Evolutionary conservation across 768 basidiomycete species (phyloP).

Genomic region (Hysterangium stoloniferum): DNA sequence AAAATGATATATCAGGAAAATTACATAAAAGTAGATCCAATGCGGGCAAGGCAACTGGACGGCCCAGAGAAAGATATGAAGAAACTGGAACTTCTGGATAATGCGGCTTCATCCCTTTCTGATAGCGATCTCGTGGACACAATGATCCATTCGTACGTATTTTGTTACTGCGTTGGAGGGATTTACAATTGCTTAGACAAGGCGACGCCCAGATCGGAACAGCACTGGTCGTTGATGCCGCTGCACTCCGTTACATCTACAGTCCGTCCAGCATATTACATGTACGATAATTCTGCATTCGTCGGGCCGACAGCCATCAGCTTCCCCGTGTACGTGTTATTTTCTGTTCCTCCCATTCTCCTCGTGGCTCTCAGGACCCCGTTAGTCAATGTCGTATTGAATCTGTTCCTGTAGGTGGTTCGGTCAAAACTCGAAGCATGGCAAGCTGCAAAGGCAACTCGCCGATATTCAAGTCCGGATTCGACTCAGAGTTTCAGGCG

Average conservation of each 20-base stretch:
- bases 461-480: slow-evolving; percentile 91
- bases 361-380: neutral
- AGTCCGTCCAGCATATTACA: slow-evolving; percentile 74
- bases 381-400: neutral
- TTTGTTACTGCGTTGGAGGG: neutral
- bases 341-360: neutral
- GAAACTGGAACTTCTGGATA: slow-evolving; percentile 72
- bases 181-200: slow-evolving; percentile 7
- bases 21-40: slow-evolving; percentile 80
- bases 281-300: slow-evolving; percentile 70
- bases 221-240: slow-evolving; percentile 95
- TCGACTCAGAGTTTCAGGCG: slow-evolving; percentile 89
- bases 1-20: slow-evolving; percentile 59
- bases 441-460: slow-evolving; percentile 71
- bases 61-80: slow-evolving; percentile 63
- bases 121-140: slow-evolving; percentile 92
- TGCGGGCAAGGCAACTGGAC: slow-evolving; percentile 44
- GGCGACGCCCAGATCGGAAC: slow-evolving; percentile 59
- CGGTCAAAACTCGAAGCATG: slow-evolving; percentile 93
- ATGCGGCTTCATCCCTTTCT: slow-evolving; percentile 87
- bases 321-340: slow-evolving; percentile 71
- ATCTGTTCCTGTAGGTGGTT: too few species aligned
- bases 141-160: slow-evolving; percentile 78
- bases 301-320: slow-evolving; percentile 59
- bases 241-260: slow-evolving; percentile 88